A percentile compares a stretch with the other conserved stretches of the same genome.
Evolutionary conservation across 495 filamentous ascomycete species (phyloP).

Genomic region (Cladorrhinum samala): DNA sequence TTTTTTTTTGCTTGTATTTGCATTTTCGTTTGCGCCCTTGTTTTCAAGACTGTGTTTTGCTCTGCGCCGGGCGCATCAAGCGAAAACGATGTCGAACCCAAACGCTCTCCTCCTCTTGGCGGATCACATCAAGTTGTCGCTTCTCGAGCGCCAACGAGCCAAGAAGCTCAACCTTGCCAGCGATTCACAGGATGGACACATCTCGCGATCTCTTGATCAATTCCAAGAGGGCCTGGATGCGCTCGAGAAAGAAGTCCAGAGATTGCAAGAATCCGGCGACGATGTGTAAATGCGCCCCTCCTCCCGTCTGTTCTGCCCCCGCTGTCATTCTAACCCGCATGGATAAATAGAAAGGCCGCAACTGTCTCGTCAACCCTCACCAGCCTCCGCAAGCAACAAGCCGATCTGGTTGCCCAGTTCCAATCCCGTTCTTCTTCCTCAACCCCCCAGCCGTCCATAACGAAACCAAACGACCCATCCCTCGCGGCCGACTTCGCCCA

Average conservation of each 20-base stretch:
- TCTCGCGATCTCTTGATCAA: slow-evolving; percentile 80
- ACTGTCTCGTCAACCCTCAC: slow-evolving; percentile 43
- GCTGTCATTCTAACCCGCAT: background rate
- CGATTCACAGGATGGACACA: slow-evolving; percentile 81
- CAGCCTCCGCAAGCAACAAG: slow-evolving; percentile 51
- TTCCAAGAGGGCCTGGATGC: slow-evolving; percentile 76
- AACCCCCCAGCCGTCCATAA: slow-evolving; percentile 43
- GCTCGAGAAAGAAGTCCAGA: slow-evolving; percentile 60
- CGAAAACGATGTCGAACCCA: slow-evolving; percentile 43
- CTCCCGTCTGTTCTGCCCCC: background rate
- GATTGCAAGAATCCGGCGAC: slow-evolving; percentile 57
- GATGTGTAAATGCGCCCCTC: slow-evolving; percentile 36
- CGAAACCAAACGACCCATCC: slow-evolving; percentile 60
- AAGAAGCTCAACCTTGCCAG: slow-evolving; percentile 71
- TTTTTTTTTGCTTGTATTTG: background rate
- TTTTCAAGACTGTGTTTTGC: too few species aligned
- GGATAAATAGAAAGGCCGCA: slow-evolving; percentile 34
- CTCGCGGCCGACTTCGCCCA: slow-evolving; percentile 61
- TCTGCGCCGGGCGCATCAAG: background rate
- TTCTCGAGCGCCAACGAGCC: slow-evolving; percentile 87
- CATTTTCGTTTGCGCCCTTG: background rate
- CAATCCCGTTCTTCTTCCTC: slow-evolving; percentile 53
- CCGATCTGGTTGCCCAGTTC: slow-evolving; percentile 54
- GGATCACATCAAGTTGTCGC: slow-evolving; percentile 72
- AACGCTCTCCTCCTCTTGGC: slow-evolving; percentile 68